Base-by-base conservation (phyloP, 202 grass and related monocot species). In the Zizania palustris region DNA sequence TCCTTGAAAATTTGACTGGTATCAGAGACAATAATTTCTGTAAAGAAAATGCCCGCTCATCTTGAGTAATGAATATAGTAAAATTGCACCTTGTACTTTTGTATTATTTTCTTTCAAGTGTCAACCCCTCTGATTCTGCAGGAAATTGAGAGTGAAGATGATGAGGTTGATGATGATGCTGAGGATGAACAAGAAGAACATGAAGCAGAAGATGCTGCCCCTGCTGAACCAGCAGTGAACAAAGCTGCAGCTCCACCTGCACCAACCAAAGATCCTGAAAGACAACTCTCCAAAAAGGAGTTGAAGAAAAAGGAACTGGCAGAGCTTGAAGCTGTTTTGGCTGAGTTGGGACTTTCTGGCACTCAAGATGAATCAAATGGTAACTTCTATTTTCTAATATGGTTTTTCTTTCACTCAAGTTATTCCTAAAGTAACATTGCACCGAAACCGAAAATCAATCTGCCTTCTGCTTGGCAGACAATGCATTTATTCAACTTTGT, bases 241-340 rank as follows among this genome's bases (percentile, higher is more conserved):
- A 80, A 85, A 53, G 74, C 71, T 46, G 45, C 66, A 36, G 67
- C 69, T 81, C 70, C 89, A 63, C 16, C 80, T 51, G 76, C 61
- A 37, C 80, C 79, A 28, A 51, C 90, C 8, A 97, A 93, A 82
- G 90, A 97, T 66, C 84, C 87, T 48, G 90, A 97, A 80, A 88
- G 87, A 71, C 93, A 97, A n/a, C 83, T 97, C 56, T 97, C 93
- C 65, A 97, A 97, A 69, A 93, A 97, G 77, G 93, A 97, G 83
- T 60, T 97, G 34, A 97, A 97, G 85, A 97, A 97, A 87, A 97
- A 97, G 3, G 93, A 86, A 74, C 71, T 97, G 42, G 93, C 83
- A 62, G 90, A 97, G 59, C 80, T 97, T 58, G 87, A 97, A 76
- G 87, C 93, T 51, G 77, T 90, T 73, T 76, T 97, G 85, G 85